Evolutionary conservation across 192 early-diverging fungal genomes (phyloP).

Genomic region (Cetraspora pellucida): DNA sequence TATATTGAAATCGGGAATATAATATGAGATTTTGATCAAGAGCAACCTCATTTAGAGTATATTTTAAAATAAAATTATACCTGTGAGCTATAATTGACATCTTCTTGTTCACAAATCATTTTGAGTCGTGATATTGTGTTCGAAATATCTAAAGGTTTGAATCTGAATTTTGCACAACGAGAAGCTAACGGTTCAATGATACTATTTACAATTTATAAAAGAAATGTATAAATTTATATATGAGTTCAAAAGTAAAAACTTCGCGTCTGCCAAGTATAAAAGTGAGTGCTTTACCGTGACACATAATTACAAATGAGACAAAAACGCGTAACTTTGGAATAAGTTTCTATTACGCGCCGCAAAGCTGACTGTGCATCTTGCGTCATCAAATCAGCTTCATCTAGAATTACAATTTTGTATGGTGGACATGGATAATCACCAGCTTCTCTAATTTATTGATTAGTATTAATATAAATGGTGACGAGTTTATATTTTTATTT

Average conservation of each 20-base stretch:
- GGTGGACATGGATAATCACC: slow-evolving; percentile 56
- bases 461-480: no score
- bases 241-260: slow-evolving; percentile 10
- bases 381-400: slow-evolving; percentile 98
- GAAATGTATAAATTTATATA: slow-evolving; percentile 35
- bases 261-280: no score
- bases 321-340: slow-evolving; percentile 89
- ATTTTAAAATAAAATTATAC: slow-evolving; percentile 38
- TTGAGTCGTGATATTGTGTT: slow-evolving; percentile 63
- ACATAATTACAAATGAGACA: slow-evolving; percentile 95
- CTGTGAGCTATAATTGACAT: slow-evolving; percentile 56
- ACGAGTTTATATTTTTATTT: not conserved
- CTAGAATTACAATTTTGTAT: slow-evolving; percentile 95
- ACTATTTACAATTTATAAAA: slow-evolving; percentile 37
- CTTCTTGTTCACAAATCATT: slow-evolving; percentile 69
- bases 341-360: slow-evolving; percentile 92
- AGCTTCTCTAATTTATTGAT: no score
- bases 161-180: slow-evolving; percentile 95
- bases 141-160: slow-evolving; percentile 74
- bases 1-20: not conserved
- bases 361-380: slow-evolving; percentile 90
- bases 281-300: slow-evolving; percentile 47
- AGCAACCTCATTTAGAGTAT: not conserved
- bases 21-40: slow-evolving; percentile 18
- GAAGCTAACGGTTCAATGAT: slow-evolving; percentile 94